Conservation (phyloP, 768 basidiomycete species). For the Mycena kentingensis region DNA sequence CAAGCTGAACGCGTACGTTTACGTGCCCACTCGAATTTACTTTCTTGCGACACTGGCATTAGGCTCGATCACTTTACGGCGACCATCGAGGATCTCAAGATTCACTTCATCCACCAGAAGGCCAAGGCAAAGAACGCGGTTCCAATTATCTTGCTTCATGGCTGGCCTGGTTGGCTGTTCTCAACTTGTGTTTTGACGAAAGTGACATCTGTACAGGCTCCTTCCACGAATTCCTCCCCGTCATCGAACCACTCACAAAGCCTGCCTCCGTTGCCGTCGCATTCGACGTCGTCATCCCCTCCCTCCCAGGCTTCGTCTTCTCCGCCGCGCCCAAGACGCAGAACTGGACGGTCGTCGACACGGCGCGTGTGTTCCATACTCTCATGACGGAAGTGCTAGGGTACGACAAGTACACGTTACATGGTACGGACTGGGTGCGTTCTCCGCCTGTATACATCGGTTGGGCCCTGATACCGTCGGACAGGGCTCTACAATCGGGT, state of each 20-base stretch:
- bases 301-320: conserved; percentile 22
- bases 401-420: conserved; percentile 24
- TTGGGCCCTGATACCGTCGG: background rate
- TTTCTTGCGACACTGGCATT: background rate
- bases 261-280: background rate
- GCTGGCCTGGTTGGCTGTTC: conserved; percentile 4
- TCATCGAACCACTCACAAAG: background rate
- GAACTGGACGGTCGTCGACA: conserved; percentile 25
- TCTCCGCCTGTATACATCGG: background rate
- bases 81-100: conserved; percentile 16
- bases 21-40: background rate
- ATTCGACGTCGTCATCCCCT: conserved; percentile 3
- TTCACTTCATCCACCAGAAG: background rate
- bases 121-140: background rate
- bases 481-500: background rate
- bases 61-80: conserved; percentile 12
- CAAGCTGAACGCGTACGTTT: conserved; percentile 5
- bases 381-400: conserved; percentile 29
- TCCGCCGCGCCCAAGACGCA: conserved; percentile 13
- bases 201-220: conserved; percentile 6
- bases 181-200: background rate
- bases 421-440: conserved; percentile 28
- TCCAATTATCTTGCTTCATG: conserved; percentile 1
- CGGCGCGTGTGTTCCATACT: conserved; percentile 26
- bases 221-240: conserved; percentile 7